Base-by-base conservation (phyloP, 164 flowering plant species). In the Warburgia ugandensis region DNA sequence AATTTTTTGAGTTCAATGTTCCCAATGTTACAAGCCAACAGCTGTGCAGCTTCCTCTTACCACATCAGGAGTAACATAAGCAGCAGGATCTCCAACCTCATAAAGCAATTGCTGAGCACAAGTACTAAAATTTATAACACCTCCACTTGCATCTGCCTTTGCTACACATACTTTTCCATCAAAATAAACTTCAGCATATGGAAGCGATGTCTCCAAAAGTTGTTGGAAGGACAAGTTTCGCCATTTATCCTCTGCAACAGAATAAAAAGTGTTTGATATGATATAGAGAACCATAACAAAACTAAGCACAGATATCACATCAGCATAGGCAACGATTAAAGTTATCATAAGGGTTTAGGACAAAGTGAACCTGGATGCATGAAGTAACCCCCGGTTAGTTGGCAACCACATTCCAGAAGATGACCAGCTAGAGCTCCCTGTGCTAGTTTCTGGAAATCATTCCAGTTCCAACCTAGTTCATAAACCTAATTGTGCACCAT, bases 401-500 rank as follows among this genome's bases (percentile, higher is more conserved):
- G 99, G 68, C 96, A 88, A 43, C 99, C 99, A 69, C 99, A 92
- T 70, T 92, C 99, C 45, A 92, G 72, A 67, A 92, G 91, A 60
- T 88, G 99, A 41, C 94, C 96, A 47, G 96, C 96, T 43, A 92
- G 68, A 40, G 84, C 59, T 22, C 99, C 96, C 62, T 85, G 95
- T 19, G 99, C 95, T 31, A 92, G 72, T 45, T 59, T 72, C 38
- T 74, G 46, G 8, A 75, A 74, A 56, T 83, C 86, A 71, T 86
- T 69, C 99, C 96, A 92, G 40, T 92, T 82, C 99, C 99, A 92
- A 22, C 99, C 99, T 29, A 92, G 66, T 69, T 92, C 99, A 69
- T 80, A 92, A 38, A 85, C 75, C 99, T 79, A 45, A 48, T 25
- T 26, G 13, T n/a, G 16, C 11, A 11, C n/a, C n/a, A n/a, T n/a